phyloP scores from a whole-genome alignment of 2,329 filamentous ascomycete species.

The Trichophyton benhamiae region DNA sequence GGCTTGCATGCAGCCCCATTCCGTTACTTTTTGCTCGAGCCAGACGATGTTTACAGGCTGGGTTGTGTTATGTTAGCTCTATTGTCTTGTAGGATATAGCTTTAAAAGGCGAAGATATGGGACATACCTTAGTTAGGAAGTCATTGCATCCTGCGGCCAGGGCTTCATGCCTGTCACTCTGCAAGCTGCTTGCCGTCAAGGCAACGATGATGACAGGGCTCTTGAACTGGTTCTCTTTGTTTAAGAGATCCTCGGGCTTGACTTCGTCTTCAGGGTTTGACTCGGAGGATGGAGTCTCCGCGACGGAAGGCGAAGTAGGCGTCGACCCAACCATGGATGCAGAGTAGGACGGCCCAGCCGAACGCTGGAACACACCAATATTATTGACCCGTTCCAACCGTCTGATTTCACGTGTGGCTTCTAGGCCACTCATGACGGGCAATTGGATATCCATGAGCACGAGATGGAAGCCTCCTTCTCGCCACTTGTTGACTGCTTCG shows the following conservation, averaged over 20 bases:
- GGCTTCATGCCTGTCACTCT: constrained; percentile 90
- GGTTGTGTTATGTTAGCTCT: constrained; percentile 4
- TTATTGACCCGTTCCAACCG: constrained; percentile 79
- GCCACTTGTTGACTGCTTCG: constrained; percentile 89
- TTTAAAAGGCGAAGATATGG: too few relatives aligned
- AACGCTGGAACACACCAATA: constrained; percentile 79
- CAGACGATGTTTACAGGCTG: constrained; percentile 95
- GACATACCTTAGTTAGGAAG: constrained; percentile 82
- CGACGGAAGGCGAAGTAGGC: not conserved
- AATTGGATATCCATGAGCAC: constrained; percentile 98
- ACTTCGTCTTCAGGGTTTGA: constrained; percentile 15
- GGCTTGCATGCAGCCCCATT: constrained; percentile 99
- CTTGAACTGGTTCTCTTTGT: constrained; percentile 56
- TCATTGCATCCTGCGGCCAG: constrained; percentile 94
- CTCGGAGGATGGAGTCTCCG: not conserved
- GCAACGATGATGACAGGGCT: constrained; percentile 97
- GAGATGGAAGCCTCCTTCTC: constrained; percentile 80
- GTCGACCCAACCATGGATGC: constrained; percentile 21
- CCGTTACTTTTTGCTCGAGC: constrained; percentile 94
- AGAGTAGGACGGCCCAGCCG: constrained; percentile 40
- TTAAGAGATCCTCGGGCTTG: constrained; percentile 27
- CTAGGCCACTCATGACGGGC: constrained; percentile 88
- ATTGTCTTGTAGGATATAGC: constrained; percentile 5
- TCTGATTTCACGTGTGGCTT: constrained; percentile 89
- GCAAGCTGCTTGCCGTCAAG: constrained; percentile 82